phyloP scores from a whole-genome alignment of 495 filamentous ascomycete genomes.

The Neohortaea acidophila region DNA sequence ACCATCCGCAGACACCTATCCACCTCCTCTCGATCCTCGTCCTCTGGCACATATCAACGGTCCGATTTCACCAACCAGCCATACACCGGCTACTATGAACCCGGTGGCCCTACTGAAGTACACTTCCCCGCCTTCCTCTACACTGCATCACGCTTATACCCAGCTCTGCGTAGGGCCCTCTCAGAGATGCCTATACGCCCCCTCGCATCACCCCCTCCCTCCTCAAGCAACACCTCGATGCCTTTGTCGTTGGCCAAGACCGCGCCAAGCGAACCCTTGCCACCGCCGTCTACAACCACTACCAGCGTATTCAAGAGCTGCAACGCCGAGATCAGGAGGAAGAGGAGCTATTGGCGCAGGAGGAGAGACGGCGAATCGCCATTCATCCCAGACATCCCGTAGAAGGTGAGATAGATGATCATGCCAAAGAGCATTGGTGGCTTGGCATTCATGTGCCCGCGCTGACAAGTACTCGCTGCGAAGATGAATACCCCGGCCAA shows the following conservation, averaged over 20 bases:
- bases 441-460: conserved; percentile 13
- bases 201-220: conserved; percentile 53
- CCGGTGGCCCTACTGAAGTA: conserved; percentile 1
- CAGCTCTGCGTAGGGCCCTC: conserved; percentile 17
- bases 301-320: conserved; percentile 69
- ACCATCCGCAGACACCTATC: conserved; percentile 11
- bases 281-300: conserved; percentile 93
- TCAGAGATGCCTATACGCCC: conserved; percentile 18
- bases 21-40: conserved; percentile 21
- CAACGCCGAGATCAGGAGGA: conserved; percentile 63
- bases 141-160: background rate
- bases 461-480: conserved; percentile 10
- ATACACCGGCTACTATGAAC: conserved; percentile 52
- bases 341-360: conserved; percentile 45
- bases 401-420: too few species aligned
- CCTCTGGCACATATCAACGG: conserved; percentile 38
- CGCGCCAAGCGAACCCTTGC: conserved; percentile 91
- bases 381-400: conserved; percentile 25
- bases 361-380: conserved; percentile 30
- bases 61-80: conserved; percentile 50
- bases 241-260: conserved; percentile 92
- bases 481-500: conserved; percentile 74
- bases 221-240: conserved; percentile 82
- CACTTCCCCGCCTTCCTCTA: background rate
- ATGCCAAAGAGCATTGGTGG: conserved; percentile 19